Conservation (phyloP, 2,329 filamentous ascomycete genomes). For the Aspergillus floridensis region DNA sequence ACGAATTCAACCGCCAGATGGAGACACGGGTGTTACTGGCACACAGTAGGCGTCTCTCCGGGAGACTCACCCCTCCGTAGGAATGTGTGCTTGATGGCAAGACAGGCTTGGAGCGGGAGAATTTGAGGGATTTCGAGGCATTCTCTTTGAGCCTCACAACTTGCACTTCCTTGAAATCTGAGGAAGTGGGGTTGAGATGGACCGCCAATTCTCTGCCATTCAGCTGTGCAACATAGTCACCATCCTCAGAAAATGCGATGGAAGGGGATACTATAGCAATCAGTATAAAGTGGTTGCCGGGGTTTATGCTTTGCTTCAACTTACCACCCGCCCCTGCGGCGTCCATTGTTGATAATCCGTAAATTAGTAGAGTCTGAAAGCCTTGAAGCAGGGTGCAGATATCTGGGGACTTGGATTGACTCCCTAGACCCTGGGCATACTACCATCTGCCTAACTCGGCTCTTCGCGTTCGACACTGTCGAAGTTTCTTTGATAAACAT, state of each 20-base stretch:
- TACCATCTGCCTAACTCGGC: background rate
- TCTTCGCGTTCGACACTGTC: background rate
- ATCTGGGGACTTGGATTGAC: background rate
- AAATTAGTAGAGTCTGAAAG: constrained; percentile 1
- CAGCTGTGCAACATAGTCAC: constrained; percentile 28
- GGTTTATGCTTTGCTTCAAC: background rate
- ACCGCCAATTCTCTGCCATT: constrained; percentile 34
- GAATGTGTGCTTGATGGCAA: background rate
- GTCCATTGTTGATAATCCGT: constrained; percentile 27
- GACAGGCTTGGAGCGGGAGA: constrained; percentile 19
- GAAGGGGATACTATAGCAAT: constrained; percentile 11
- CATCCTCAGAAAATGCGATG: constrained; percentile 31
- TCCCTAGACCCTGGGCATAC: background rate
- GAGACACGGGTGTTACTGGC: constrained; percentile 35
- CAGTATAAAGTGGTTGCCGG: background rate
- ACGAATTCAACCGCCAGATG: constrained; percentile 37
- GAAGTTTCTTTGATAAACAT: background rate
- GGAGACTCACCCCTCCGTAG: constrained; percentile 9
- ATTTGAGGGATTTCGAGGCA: constrained; percentile 32
- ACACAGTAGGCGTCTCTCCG: constrained; percentile 33
- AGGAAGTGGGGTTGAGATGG: constrained; percentile 28
- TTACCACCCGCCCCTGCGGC: constrained; percentile 27
- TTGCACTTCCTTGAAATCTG: constrained; percentile 32
- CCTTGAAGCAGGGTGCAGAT: background rate
- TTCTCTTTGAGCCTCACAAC: constrained; percentile 33